A percentile compares a stretch with the other conserved stretches of the same genome.
These are phyloP conservation scores for Hura crepitans DNA, from an alignment of 441 rosid species.

Conservation along the genomic window DNA sequence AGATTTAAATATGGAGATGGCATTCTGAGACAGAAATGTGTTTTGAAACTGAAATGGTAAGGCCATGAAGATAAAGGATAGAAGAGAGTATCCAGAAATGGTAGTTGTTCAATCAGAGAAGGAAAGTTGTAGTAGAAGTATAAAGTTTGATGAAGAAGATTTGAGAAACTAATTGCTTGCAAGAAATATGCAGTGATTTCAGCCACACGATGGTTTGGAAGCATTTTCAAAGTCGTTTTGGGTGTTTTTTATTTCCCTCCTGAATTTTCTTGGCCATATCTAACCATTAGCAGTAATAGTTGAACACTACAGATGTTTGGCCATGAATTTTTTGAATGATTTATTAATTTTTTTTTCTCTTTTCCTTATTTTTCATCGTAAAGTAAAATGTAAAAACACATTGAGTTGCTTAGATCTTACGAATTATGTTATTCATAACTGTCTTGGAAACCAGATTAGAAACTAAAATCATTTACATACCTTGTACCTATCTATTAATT, in stretches of 20 bases:
- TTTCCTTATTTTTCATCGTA: too few relatives aligned
- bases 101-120: neutral
- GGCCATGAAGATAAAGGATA: constrained; percentile 25
- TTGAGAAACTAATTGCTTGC: constrained; percentile 25
- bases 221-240: too few relatives aligned
- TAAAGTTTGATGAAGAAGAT: neutral
- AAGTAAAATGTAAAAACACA: too few relatives aligned
- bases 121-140: neutral
- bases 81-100: neutral
- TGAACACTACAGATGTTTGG: neutral
- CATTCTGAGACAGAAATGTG: constrained; percentile 19
- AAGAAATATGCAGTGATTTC: constrained; percentile 20
- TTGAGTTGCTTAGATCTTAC: too few relatives aligned
- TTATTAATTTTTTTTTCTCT: too few relatives aligned
- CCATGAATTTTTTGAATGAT: neutral
- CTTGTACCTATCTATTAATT: too few relatives aligned
- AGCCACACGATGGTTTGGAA: constrained; percentile 33
- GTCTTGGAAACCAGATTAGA: too few relatives aligned
- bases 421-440: too few relatives aligned
- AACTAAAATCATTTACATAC: too few relatives aligned
- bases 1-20: constrained; percentile 23
- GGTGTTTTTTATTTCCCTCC: neutral
- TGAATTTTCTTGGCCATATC: neutral
- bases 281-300: neutral
- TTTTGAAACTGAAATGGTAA: constrained; percentile 17